Conservation (phyloP, 2,329 filamentous ascomycete species). For the Colletotrichum limetticola region DNA sequence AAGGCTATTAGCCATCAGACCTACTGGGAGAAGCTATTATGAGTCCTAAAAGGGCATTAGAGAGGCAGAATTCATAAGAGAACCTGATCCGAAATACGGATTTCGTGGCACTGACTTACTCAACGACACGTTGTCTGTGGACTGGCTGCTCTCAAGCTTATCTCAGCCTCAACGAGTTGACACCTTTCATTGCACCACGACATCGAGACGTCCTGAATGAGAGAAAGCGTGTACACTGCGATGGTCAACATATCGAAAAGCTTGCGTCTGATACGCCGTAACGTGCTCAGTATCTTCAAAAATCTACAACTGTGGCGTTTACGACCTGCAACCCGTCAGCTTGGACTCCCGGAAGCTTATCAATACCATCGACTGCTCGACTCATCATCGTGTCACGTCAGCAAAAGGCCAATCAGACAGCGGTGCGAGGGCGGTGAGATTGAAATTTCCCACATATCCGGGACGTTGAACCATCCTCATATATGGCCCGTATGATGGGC, state of each 20-base stretch:
- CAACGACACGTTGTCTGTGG: background rate
- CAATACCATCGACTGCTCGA: background rate
- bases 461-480: no score
- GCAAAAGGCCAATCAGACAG: background rate
- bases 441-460: background rate
- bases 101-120: no score
- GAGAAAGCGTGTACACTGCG: no score
- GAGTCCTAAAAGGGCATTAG: no score
- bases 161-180: constrained; percentile 8
- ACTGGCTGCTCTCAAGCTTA: constrained; percentile 4
- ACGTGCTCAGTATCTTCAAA: background rate
- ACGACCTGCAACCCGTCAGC: constrained; percentile 1
- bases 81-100: no score
- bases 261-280: background rate
- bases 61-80: no score
- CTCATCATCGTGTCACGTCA: background rate
- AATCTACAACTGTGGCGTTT: background rate
- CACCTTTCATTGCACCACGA: constrained; percentile 8
- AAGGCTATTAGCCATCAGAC: no score
- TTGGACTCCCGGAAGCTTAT: background rate
- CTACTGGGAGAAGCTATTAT: no score
- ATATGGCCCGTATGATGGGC: no score
- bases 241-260: no score
- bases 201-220: background rate
- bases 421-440: background rate